These are phyloP conservation scores for Leishmania lainsoni DNA, from an alignment of 208 protist species.

Conservation along the genomic window DNA sequence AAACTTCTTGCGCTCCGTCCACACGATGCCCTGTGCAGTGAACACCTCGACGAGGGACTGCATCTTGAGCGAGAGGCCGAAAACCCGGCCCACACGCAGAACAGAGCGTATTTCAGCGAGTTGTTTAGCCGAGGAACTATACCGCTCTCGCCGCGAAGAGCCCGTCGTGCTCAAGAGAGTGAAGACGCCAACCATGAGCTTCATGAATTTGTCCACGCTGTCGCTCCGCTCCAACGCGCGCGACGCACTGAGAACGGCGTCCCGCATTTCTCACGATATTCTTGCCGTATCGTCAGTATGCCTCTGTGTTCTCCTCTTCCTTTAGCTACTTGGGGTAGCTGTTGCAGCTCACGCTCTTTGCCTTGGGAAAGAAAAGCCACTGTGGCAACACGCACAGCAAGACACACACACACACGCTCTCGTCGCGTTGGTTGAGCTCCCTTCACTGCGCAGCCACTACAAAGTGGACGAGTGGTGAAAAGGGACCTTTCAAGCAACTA, in stretches of 20 bases:
- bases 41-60: conserved; percentile 31
- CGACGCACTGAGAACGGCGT: conserved; percentile 15
- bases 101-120: conserved; percentile 45
- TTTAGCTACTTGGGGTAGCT: not conserved
- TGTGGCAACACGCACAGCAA: not conserved
- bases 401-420: not conserved
- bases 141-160: not conserved
- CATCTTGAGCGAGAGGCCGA: conserved; percentile 46
- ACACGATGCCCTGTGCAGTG: conserved; percentile 37
- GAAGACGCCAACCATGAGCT: conserved; percentile 41
- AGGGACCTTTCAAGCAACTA: not conserved
- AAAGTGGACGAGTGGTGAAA: not conserved
- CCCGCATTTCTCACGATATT: not conserved
- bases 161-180: conserved; percentile 20
- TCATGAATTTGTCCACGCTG: conserved; percentile 63
- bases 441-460: not conserved
- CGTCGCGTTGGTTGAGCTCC: not conserved
- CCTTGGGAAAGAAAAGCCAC: not conserved
- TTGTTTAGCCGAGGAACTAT: not conserved
- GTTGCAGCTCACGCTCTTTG: not conserved
- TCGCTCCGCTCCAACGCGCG: conserved; percentile 48
- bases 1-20: conserved; percentile 52
- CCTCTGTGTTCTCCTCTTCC: not conserved
- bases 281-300: not conserved
- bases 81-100: conserved; percentile 54